Evolutionary conservation across 2,329 filamentous ascomycete genomes (phyloP).

Genomic region (Verticillium isaacii): DNA sequence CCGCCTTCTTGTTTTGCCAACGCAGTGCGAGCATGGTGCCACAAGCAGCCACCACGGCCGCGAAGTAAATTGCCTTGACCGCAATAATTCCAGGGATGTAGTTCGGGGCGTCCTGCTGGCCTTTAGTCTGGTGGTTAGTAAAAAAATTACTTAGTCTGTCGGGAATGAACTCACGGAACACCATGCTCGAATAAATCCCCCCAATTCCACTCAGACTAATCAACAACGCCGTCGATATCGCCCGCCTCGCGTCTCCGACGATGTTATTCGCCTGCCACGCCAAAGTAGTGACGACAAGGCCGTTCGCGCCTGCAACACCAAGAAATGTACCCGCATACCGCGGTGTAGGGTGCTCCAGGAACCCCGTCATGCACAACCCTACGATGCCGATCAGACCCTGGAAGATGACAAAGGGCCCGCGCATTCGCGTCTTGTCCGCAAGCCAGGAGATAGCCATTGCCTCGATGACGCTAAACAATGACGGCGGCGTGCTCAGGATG

Average conservation of each 20-base stretch:
- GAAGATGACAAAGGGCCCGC: conserved; percentile 14
- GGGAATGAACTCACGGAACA: conserved; percentile 52
- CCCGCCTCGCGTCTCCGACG: conserved; percentile 81
- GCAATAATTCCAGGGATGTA: not conserved
- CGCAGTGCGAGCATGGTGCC: not conserved
- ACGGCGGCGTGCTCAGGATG: conserved; percentile 1
- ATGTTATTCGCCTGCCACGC: conserved; percentile 81
- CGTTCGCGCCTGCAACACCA: conserved; percentile 22
- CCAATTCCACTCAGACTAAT: conserved; percentile 73
- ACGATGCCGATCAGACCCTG: conserved; percentile 14
- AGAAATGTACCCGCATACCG: conserved; percentile 23
- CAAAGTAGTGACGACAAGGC: conserved; percentile 22
- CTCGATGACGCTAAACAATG: conserved; percentile 1
- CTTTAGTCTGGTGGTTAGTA: not conserved
- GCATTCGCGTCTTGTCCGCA: conserved; percentile 20
- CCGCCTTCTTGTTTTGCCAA: not conserved
- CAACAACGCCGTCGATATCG: conserved; percentile 69
- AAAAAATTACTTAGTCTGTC: not conserved
- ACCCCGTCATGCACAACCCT: conserved; percentile 17
- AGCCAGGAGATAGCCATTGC: conserved; percentile 25
- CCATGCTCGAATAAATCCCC: conserved; percentile 68
- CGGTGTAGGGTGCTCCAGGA: conserved; percentile 12
- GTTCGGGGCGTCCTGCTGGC: not conserved
- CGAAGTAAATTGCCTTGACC: not conserved
- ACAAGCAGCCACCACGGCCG: not conserved